A percentile compares a stretch with the other conserved stretches of the same genome.
Conservation (phyloP, 805 yeast species). For the Saccharomycopsis oosterbeekiorum region DNA sequence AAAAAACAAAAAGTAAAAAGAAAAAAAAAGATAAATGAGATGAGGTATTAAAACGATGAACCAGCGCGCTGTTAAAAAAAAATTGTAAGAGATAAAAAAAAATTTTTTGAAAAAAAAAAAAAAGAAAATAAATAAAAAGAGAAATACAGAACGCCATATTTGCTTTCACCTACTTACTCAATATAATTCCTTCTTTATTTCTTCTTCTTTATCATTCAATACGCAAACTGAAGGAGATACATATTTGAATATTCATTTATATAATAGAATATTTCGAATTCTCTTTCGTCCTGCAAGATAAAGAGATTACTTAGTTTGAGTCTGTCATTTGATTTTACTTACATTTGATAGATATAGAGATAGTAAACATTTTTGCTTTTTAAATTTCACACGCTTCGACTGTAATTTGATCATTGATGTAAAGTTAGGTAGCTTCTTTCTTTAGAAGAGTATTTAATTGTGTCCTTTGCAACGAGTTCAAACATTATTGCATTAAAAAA, state of each 20-base stretch:
- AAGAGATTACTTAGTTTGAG: slow-evolving; percentile 14
- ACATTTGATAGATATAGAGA: slow-evolving; percentile 13
- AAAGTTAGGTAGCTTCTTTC: not conserved
- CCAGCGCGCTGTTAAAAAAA: not conserved
- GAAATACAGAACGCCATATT: not conserved
- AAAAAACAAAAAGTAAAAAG: no score
- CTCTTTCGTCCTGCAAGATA: slow-evolving; percentile 1
- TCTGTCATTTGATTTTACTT: slow-evolving; percentile 4
- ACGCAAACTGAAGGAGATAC: not conserved
- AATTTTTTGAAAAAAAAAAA: not conserved
- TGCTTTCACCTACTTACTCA: not conserved
- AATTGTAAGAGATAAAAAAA: not conserved
- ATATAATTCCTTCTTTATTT: not conserved
- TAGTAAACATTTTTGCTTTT: slow-evolving; percentile 10
- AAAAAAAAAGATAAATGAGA: not conserved
- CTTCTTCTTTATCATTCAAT: slow-evolving; percentile 3
- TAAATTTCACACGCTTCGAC: not conserved
- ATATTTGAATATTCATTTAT: not conserved
- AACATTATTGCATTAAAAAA: slow-evolving; percentile 11
- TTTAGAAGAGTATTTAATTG: not conserved
- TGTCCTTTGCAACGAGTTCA: no score
- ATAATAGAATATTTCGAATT: slow-evolving; percentile 23
- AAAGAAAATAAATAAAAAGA: not conserved
- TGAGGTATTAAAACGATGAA: not conserved
- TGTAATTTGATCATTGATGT: no score